These are phyloP conservation scores for Clitopilus passeckerianus DNA, from an alignment of 768 basidiomycete genomes.

Conservation along the genomic window DNA sequence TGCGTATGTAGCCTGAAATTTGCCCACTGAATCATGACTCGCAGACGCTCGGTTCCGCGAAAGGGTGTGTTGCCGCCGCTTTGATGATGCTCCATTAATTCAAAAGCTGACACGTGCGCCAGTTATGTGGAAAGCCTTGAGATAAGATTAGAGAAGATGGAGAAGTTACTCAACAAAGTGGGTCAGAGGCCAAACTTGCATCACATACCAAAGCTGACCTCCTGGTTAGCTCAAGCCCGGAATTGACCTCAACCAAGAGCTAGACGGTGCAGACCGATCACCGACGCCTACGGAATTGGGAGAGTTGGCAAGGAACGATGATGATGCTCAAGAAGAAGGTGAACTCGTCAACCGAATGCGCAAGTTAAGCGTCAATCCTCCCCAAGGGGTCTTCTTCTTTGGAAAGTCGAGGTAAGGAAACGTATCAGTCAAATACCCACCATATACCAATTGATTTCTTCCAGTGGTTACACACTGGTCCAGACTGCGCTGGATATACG, in stretches of 20 bases:
- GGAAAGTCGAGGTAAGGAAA: conserved; percentile 37
- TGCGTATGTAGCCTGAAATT: background rate
- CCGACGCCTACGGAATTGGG: conserved; percentile 32
- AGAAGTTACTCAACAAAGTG: conserved; percentile 53
- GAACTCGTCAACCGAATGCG: conserved; percentile 25
- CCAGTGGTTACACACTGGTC: conserved; percentile 45
- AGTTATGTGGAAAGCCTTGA: conserved; percentile 65
- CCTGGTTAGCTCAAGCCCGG: conserved; percentile 43
- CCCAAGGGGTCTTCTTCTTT: conserved; percentile 35
- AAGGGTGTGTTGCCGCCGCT: conserved; percentile 38
- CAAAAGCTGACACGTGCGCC: background rate
- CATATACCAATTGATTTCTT: background rate
- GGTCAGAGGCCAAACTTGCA: background rate
- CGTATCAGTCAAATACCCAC: background rate
- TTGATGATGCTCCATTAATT: background rate
- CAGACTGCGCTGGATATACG: conserved; percentile 55
- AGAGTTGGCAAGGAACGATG: conserved; percentile 24
- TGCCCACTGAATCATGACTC: background rate
- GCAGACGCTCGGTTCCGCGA: conserved; percentile 56
- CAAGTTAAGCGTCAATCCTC: conserved; percentile 31
- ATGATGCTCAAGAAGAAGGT: conserved; percentile 21
- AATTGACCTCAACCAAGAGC: conserved; percentile 55
- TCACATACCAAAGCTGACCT: background rate
- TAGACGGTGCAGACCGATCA: conserved; percentile 37
- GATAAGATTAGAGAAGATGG: conserved; percentile 58